These are phyloP conservation scores for Tremella yokohamensis DNA, from an alignment of 768 basidiomycete species.

Conservation along the genomic window DNA sequence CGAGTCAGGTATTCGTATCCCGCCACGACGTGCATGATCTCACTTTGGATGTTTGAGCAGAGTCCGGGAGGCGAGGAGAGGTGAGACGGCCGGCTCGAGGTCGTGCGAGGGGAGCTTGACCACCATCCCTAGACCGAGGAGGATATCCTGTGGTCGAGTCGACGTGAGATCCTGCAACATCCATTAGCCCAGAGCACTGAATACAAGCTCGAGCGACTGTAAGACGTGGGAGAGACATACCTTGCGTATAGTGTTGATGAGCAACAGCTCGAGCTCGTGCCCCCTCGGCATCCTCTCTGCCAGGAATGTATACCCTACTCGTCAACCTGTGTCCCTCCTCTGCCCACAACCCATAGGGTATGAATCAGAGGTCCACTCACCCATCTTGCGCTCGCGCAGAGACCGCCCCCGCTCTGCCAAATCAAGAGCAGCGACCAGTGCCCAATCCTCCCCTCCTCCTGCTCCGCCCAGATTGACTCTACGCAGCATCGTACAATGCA, in stretches of 20 bases:
- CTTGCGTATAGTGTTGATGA: constrained; percentile 47
- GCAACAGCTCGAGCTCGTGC: constrained; percentile 36
- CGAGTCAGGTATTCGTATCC: neutral
- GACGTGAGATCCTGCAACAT: constrained; percentile 31
- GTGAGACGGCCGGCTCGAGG: constrained; percentile 35
- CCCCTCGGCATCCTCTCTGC: constrained; percentile 26
- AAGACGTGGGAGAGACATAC: constrained; percentile 3
- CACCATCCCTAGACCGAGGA: constrained; percentile 33
- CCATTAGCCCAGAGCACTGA: neutral
- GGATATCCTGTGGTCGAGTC: constrained; percentile 9
- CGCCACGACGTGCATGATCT: constrained; percentile 7
- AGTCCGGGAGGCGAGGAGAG: constrained; percentile 20
- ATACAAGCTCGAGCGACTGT: no score
- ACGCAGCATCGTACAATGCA: constrained; percentile 26
- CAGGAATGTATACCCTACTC: constrained; percentile 41
- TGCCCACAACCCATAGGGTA: no score
- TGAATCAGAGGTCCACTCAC: constrained; percentile 17
- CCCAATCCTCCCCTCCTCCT: constrained; percentile 20
- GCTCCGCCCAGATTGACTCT: constrained; percentile 2
- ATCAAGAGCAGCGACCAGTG: constrained; percentile 29
- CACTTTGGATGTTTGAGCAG: constrained; percentile 33
- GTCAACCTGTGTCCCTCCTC: neutral
- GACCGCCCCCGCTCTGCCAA: constrained; percentile 30
- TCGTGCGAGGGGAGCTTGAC: constrained; percentile 30
- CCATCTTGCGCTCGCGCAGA: constrained; percentile 31